These are phyloP conservation scores for Collybiopsis confluens DNA, from an alignment of 768 basidiomycete species.

Conservation along the genomic window DNA sequence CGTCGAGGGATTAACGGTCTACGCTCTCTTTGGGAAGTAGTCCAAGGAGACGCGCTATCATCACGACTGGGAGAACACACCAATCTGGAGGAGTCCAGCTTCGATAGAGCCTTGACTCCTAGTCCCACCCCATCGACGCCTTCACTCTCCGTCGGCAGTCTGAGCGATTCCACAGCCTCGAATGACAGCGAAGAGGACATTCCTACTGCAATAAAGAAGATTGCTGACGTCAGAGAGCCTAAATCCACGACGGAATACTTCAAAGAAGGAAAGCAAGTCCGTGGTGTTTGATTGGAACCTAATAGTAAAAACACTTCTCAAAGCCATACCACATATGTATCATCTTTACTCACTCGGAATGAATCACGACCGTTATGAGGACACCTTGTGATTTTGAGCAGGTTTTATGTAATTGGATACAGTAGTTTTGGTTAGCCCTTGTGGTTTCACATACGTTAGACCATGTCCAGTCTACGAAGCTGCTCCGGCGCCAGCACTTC, in stretches of 20 bases:
- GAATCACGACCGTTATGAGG: background rate
- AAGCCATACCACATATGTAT: background rate
- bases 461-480: background rate
- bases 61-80: background rate
- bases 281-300: too few relatives aligned
- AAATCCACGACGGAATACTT: background rate
- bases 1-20: constrained; percentile 21
- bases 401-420: background rate
- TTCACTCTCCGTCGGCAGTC: background rate
- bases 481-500: constrained; percentile 9
- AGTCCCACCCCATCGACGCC: background rate
- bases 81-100: background rate
- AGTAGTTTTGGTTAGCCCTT: background rate
- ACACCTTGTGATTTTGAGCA: background rate
- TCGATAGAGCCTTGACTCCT: background rate
- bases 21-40: constrained; percentile 15
- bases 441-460: background rate
- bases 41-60: background rate
- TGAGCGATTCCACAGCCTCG: background rate
- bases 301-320: too few relatives aligned
- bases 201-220: background rate
- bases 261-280: background rate
- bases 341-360: background rate
- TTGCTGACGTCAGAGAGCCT: background rate
- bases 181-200: constrained; percentile 1